These are phyloP conservation scores for Cornus kousa DNA, from an alignment of 148 eudicot species.

Conservation along the genomic window DNA sequence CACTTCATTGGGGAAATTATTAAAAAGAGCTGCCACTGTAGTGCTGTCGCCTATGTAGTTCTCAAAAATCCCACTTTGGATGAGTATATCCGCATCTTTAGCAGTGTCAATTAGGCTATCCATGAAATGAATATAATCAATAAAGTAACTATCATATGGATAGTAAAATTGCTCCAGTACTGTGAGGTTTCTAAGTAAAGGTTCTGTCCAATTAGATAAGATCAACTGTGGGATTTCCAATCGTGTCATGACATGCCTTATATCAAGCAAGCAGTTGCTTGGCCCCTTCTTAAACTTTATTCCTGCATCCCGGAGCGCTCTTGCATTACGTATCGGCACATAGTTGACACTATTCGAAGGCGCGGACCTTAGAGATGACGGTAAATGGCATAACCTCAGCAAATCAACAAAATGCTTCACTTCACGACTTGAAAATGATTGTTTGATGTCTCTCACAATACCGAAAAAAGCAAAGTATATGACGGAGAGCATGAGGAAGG, in stretches of 20 bases:
- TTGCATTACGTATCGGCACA: slow-evolving; percentile 19
- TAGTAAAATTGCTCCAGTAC: neutral
- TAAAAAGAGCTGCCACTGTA: neutral
- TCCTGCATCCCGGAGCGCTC: slow-evolving; percentile 29
- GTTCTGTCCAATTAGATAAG: too few relatives aligned
- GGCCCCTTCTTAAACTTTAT: slow-evolving; percentile 16
- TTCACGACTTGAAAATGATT: neutral
- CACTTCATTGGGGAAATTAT: too few relatives aligned
- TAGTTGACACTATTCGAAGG: neutral
- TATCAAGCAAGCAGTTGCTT: too few relatives aligned
- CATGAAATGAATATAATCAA: slow-evolving; percentile 20
- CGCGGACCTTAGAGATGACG: neutral
- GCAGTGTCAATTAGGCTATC: slow-evolving; percentile 20
- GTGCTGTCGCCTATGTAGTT: slow-evolving; percentile 21
- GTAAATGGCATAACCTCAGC: neutral
- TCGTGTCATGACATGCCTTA: too few relatives aligned
- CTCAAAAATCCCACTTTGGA: slow-evolving; percentile 21
- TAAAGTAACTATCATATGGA: slow-evolving; percentile 22
- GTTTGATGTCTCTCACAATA: too few relatives aligned
- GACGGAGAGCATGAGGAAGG: neutral
- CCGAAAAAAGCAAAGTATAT: neutral
- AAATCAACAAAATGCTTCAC: slow-evolving; percentile 34
- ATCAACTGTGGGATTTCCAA: too few relatives aligned
- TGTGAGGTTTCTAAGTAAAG: too few relatives aligned
- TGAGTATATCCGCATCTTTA: slow-evolving; percentile 21